Percentiles rank a stretch among this genome's conserved stretches.
phyloP scores from a whole-genome alignment of 331 rosid genomes.

The Prunus yedoensis region DNA sequence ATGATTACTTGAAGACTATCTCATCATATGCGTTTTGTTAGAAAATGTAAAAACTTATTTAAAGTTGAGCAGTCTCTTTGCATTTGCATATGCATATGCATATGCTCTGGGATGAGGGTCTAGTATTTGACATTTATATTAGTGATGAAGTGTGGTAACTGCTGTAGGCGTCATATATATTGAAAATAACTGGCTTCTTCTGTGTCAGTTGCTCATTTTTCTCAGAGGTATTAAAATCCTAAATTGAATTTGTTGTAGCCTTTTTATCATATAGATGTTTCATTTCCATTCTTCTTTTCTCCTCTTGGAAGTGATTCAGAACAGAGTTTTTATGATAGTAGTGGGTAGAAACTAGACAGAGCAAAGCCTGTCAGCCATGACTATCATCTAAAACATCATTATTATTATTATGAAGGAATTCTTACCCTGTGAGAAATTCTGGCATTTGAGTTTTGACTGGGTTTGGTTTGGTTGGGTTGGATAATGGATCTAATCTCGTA shows the following conservation, averaged over 20 bases:
- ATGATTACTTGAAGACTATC: background rate
- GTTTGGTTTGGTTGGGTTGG: background rate
- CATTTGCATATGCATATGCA: background rate
- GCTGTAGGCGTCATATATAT: background rate
- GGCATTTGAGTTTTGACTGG: background rate
- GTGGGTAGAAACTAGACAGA: too few species aligned
- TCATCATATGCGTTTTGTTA: background rate
- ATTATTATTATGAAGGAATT: background rate
- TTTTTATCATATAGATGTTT: too few species aligned
- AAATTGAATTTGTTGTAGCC: background rate
- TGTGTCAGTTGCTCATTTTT: background rate
- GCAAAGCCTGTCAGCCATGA: too few species aligned
- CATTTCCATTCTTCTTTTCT: too few species aligned
- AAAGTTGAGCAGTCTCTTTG: background rate
- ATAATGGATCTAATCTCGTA: background rate
- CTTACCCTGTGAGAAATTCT: background rate
- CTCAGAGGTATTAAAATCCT: background rate
- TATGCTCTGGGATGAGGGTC: constrained; percentile 1
- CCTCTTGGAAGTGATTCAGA: background rate
- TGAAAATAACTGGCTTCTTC: background rate
- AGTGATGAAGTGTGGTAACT: constrained; percentile 16
- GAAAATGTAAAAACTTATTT: constrained; percentile 16
- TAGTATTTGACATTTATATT: background rate
- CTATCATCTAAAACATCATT: too few species aligned
- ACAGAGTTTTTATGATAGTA: background rate